Evolutionary conservation across 441 rosid genomes (phyloP), one percentile per base, ranked within the genome.

Genomic region (Lepidium campestre): DNA sequence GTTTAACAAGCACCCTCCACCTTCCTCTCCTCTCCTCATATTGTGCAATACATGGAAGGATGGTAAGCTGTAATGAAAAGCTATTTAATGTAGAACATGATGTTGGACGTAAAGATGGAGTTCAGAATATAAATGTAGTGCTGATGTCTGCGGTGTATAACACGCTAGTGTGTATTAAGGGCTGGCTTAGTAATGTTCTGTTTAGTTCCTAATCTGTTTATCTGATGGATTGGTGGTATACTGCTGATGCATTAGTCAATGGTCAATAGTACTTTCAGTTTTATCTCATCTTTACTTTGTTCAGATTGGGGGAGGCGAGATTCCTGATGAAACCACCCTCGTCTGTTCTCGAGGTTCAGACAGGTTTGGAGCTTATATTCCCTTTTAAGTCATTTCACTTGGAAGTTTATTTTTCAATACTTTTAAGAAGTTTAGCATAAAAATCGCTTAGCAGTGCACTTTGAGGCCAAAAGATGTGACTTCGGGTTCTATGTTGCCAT

Each of bases 271-370:
- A 49, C 57, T 52, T 23, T 41, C 15, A 36, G 56, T 70, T 75
- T 40, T 75, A 55, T 79, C 55, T 59, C 62, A 69, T 74, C 67
- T 70, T 48, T 65, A 11, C 22, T 69, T 73, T 81, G 66, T 71
- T 71, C 82, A 94, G 97, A 77, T 91, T 57, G 96, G 97, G 66
- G 96, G 94, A 34, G 98, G 99, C 55, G 89, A 91, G 65, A 68
- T 75, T 73, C 96, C 97, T 34, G 97, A 94, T 75, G 97, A 94
- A 74, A 91, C 99, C 41, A 87, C 81, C 36, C 86, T 94, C 17
- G 42, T 83, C 7, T 93, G 99, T 68, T 83, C 84, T 46, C 96
- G 97, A 76, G 97, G 93, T 77, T 85, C 99, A 57, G 97, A 93
- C 82, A 93, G 96, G 99, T 93, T 67, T 73, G 87, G 49, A 60